phyloP scores from a whole-genome alignment of 345 rosid genomes.

The Sonneratia caseolaris region DNA sequence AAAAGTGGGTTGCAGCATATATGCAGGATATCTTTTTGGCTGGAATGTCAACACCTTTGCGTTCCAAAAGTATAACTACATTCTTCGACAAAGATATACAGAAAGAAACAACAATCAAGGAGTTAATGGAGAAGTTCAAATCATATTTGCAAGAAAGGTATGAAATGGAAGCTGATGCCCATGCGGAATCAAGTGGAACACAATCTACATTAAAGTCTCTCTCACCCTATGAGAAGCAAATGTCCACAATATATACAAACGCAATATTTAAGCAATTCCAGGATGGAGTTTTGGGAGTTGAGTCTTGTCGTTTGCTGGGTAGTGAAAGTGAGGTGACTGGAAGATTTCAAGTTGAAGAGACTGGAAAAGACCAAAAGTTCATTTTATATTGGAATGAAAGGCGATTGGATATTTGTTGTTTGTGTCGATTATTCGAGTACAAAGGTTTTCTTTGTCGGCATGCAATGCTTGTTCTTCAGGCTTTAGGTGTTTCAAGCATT shows the following conservation, averaged over 20 bases:
- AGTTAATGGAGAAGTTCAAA: slow-evolving; percentile 26
- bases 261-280: slow-evolving; percentile 35
- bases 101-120: slow-evolving; percentile 23
- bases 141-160: slow-evolving; percentile 19
- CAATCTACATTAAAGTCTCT: slow-evolving; percentile 21
- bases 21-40: slow-evolving; percentile 23
- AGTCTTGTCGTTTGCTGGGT: slow-evolving; percentile 28
- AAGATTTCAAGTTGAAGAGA: slow-evolving; percentile 25
- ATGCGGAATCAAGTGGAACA: slow-evolving; percentile 17
- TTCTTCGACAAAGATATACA: slow-evolving; percentile 27
- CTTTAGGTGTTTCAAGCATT: slow-evolving; percentile 23
- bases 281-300: slow-evolving; percentile 30
- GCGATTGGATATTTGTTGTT: slow-evolving; percentile 23
- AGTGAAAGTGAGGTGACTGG: slow-evolving; percentile 18
- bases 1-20: slow-evolving; percentile 31
- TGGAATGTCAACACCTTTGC: slow-evolving; percentile 29
- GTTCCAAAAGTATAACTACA: slow-evolving; percentile 22
- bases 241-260: slow-evolving; percentile 23
- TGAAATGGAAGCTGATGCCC: slow-evolving; percentile 24
- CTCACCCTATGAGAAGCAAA: slow-evolving; percentile 32
- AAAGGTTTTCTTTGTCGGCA: slow-evolving; percentile 38
- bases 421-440: not conserved
- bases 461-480: slow-evolving; percentile 33
- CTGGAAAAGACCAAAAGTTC: slow-evolving; percentile 22
- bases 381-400: slow-evolving; percentile 24